phyloP scores from a whole-genome alignment of 2,329 filamentous ascomycete genomes.

The Xylariaceae sp. region DNA sequence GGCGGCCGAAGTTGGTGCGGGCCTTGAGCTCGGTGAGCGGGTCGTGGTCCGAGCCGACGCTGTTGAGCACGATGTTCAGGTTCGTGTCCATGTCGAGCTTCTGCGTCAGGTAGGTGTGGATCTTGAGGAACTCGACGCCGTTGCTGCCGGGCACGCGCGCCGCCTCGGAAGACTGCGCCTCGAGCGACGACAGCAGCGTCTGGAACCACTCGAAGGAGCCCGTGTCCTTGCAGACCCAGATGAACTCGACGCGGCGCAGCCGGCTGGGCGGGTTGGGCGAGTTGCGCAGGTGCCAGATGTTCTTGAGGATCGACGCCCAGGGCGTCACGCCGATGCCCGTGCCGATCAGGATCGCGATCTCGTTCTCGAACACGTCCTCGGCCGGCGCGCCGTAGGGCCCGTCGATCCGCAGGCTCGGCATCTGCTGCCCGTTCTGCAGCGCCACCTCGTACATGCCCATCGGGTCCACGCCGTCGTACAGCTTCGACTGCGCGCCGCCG shows the following conservation, averaged over 20 bases:
- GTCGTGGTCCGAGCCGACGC: constrained; percentile 78
- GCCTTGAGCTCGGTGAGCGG: constrained; percentile 86
- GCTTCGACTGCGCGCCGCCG: constrained; percentile 75
- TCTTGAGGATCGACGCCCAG: constrained; percentile 85
- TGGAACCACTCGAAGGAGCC: constrained; percentile 99
- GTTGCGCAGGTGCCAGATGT: constrained; percentile 94
- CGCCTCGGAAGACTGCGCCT: constrained; percentile 70
- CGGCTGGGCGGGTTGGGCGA: constrained; percentile 82
- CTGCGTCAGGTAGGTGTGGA: constrained; percentile 96
- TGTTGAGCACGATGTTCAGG: constrained; percentile 95
- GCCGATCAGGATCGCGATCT: constrained; percentile 78
- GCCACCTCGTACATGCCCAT: constrained; percentile 98
- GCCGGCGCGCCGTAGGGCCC: constrained; percentile 95
- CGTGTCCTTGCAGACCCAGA: constrained; percentile 97
- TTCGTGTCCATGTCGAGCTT: constrained; percentile 85
- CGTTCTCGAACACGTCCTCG: constrained; percentile 93
- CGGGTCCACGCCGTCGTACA: constrained; percentile 85
- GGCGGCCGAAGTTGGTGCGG: constrained; percentile 89
- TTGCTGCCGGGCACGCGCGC: constrained; percentile 60
- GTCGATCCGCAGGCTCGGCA: constrained; percentile 85
- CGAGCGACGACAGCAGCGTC: constrained; percentile 80
- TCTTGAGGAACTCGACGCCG: constrained; percentile 81
- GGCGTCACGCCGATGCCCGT: constrained; percentile 84
- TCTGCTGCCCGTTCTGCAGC: constrained; percentile 83
- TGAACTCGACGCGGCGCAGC: constrained; percentile 92